Evolutionary conservation across 192 early-diverging fungal genomes (phyloP), one percentile per base, ranked within the genome.

Genomic region (Backusella luteola): DNA sequence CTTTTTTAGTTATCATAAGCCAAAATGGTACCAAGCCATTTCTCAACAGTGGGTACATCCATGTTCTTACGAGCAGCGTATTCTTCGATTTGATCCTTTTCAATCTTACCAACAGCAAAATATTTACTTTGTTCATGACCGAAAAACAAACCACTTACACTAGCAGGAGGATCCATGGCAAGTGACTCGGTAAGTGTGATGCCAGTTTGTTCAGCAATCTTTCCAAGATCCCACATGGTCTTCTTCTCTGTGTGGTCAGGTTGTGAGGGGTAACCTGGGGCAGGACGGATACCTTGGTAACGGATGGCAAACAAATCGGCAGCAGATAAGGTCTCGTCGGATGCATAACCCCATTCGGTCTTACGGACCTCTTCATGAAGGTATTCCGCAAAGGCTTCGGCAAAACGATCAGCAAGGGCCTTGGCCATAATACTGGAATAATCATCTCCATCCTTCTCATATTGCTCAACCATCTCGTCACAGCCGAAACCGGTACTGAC

Each of bases 91-190:
- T 98, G 96, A 74, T 97, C 96, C 84, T 93, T 93, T 71, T 88
- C 89, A 80, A 98, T 91, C 83, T 98, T 98, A 80, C 96, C 96
- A 15, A 97, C 94, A 6, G 96, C 96, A 91, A 98, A 98, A 84
- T 98, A 98, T 71, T 89, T 89, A 44, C 90, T 86, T 73, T 94
- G 83, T 49, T 89, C 88, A 79, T 96, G 89, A 1, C 89, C 93
- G 86, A 86, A 87, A 35, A 81, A 86, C 38, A 92, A 81, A 46
- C 90, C 95, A 46, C 92, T 93, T 23, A 98, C 96, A 4, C 93
- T 90, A 21, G 96, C 94, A 39, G 94, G 95, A 2, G 96, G 96
- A 21, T 91, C 89, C 96, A 98, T 98, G 73, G 95, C 95, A 83
- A 97, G 82, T 19, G 90, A 93, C 74, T 98, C 96, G n/a, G 96